These are phyloP conservation scores for Lomentospora prolificans DNA, from an alignment of 2,329 filamentous ascomycete genomes.

Conservation along the genomic window DNA sequence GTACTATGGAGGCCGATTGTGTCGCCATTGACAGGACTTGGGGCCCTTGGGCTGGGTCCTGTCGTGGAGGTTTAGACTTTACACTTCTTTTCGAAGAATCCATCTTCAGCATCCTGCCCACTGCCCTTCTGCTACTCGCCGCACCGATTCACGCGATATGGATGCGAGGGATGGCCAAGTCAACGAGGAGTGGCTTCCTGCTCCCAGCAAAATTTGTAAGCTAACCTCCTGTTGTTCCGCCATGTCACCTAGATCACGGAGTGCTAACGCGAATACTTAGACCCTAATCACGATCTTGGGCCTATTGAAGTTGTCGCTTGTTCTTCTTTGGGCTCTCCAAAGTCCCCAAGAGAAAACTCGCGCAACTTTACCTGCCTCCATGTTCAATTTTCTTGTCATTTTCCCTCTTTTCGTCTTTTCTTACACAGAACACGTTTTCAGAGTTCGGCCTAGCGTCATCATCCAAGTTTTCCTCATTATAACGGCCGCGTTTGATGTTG, in stretches of 20 bases:
- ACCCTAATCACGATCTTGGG: conserved; percentile 18
- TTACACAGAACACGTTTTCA: not conserved
- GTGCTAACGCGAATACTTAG: conserved; percentile 12
- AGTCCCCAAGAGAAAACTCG: not conserved
- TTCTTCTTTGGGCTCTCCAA: conserved; percentile 21
- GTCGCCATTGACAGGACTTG: not conserved
- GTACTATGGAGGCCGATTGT: not conserved
- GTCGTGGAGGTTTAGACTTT: conserved; percentile 37
- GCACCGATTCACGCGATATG: conserved; percentile 21
- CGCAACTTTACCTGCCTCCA: not conserved
- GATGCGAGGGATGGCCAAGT: conserved; percentile 17
- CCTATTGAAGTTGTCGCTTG: conserved; percentile 21
- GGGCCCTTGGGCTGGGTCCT: conserved; percentile 10
- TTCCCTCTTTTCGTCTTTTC: not conserved
- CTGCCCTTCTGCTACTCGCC: conserved; percentile 19
- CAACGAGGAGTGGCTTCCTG: conserved; percentile 17
- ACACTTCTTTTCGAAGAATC: conserved; percentile 35
- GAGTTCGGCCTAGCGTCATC: not conserved
- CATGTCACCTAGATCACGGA: not conserved
- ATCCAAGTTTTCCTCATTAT: not conserved
- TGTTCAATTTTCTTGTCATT: not conserved
- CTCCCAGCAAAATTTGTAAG: conserved; percentile 19
- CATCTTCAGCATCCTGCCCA: conserved; percentile 22
- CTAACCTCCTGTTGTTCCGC: not conserved
- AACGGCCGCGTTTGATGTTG: not conserved